These are phyloP conservation scores for Rhodotorula sp. DNA, from an alignment of 1,284 basidiomycete genomes.

Conservation along the genomic window DNA sequence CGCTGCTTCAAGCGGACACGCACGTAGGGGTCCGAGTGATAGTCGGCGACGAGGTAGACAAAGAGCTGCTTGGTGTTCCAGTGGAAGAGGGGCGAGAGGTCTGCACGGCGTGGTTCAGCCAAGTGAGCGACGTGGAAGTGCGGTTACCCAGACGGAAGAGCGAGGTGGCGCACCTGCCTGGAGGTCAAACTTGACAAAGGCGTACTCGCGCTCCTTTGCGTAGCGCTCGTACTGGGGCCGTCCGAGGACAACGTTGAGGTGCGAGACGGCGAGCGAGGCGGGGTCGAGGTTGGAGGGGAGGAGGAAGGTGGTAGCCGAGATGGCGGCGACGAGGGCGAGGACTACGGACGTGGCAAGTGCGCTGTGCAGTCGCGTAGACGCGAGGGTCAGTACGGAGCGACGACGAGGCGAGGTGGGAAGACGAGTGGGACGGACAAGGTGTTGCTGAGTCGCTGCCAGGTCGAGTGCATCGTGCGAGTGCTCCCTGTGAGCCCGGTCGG, in stretches of 20 bases:
- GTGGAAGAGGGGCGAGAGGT: conserved; percentile 76
- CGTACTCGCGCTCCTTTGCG: conserved; percentile 61
- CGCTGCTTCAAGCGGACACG: conserved; percentile 43
- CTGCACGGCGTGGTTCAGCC: conserved; percentile 53
- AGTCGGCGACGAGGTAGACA: conserved; percentile 77
- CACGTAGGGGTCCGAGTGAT: conserved; percentile 69
- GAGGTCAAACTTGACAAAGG: conserved; percentile 74
- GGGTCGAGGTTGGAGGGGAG: conserved; percentile 63
- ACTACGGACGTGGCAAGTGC: conserved; percentile 62
- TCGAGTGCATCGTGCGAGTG: conserved; percentile 23
- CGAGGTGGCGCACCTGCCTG: conserved; percentile 62
- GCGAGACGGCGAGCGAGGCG: conserved; percentile 61
- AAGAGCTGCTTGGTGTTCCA: conserved; percentile 96
- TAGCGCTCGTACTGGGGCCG: conserved; percentile 58
- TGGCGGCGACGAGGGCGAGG: conserved; percentile 70
- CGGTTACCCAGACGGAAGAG: conserved; percentile 17
- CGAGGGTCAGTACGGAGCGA: background rate
- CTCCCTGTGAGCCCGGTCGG: background rate
- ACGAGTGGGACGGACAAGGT: conserved; percentile 20
- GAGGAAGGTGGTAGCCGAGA: conserved; percentile 62
- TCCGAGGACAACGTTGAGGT: conserved; percentile 61
- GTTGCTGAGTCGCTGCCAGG: conserved; percentile 31
- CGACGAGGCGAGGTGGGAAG: background rate
- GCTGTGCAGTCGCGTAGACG: conserved; percentile 19
- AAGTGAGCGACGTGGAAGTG: background rate